Evolutionary conservation across 2,329 filamentous ascomycete genomes (phyloP), one percentile per base, ranked within the genome.

Genomic region (Pseudopyrenochaeta lycopersici): DNA sequence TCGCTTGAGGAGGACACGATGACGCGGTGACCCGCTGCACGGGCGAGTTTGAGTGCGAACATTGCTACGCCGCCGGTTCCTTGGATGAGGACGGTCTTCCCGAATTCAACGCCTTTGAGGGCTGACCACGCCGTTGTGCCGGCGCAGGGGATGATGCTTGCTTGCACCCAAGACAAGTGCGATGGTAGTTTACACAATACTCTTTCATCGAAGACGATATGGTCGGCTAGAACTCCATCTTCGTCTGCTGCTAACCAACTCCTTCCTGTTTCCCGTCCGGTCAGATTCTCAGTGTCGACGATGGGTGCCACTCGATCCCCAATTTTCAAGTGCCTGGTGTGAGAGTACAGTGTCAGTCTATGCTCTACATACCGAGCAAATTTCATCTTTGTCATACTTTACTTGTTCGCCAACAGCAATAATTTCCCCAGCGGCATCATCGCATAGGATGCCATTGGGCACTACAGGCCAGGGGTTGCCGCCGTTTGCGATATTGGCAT

Each of bases 1-100:
- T 39, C 20, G 18, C 36, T 39, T 21, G 36, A 39, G 3, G 36
- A 39, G 9, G 36, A 39, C 2, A 85, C 80, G 33, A 88, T 83
- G 1, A 87, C 52, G 7, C n/a, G 49, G 7, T 63, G 56, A 11
- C 56, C 59, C 0, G 60, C 60, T 14, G 60, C 57, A 12, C 60
- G 18, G n/a, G 45, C 56, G 9, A 64, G 35, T 6, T 51, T 49
- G 3, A 67, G 41, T 3, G 70, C 69, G 33, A 68, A 67, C 52
- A 74, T 62, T 14, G 62, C 70, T 54, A 72, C 70, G 70, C 81
- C 80, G 0, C 74, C 73, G 2, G 74, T 77, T 7, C 75, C 48
- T 49, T 54, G 46, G 30, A 54, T 47, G 12, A 54, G 23, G 9
- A 51, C 46, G 7, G 30, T 49, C 18, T 38, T 41, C 11, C 44